Percentiles rank a stretch among this genome's conserved stretches.
Conservation (phyloP, 2,329 filamentous ascomycete genomes). For the Fusarium aywerte region DNA sequence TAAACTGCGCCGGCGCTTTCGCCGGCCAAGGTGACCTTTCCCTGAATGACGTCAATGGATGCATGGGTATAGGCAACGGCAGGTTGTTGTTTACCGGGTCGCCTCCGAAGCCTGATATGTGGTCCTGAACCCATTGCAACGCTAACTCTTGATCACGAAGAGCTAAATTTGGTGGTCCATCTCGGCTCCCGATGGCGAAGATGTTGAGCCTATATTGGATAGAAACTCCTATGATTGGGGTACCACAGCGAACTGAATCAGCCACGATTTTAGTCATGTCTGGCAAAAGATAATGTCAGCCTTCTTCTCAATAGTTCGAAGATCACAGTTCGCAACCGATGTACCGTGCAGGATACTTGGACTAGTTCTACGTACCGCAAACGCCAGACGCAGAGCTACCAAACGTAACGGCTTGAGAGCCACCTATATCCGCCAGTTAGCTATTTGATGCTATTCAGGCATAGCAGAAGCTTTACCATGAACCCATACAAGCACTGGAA, state of each 20-base stretch:
- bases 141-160: constrained; percentile 50
- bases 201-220: constrained; percentile 44
- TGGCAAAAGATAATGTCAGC: not conserved
- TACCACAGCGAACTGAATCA: constrained; percentile 48
- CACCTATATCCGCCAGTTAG: constrained; percentile 40
- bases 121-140: constrained; percentile 47
- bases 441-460: accelerated
- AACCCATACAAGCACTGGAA: constrained; percentile 59
- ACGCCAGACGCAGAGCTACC: constrained; percentile 55
- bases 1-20: constrained; percentile 60
- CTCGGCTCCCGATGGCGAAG: constrained; percentile 56
- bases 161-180: constrained; percentile 51
- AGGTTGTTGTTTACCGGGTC: constrained; percentile 36
- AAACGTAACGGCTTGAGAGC: constrained; percentile 58
- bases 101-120: constrained; percentile 45
- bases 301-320: accelerated
- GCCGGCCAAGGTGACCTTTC: constrained; percentile 55
- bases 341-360: accelerated
- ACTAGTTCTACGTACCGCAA: constrained; percentile 50
- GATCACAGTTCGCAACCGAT: too few relatives aligned
- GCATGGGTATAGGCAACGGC: accelerated
- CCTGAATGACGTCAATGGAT: constrained; percentile 26
- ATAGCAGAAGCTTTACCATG: constrained; percentile 47
- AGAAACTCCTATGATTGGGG: constrained; percentile 33
- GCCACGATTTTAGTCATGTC: constrained; percentile 47